Percentiles rank a stretch among this genome's conserved stretches.
Evolutionary conservation across 2,329 filamentous ascomycete species (phyloP).

Genomic region (Phyllosticta citriasiana): DNA sequence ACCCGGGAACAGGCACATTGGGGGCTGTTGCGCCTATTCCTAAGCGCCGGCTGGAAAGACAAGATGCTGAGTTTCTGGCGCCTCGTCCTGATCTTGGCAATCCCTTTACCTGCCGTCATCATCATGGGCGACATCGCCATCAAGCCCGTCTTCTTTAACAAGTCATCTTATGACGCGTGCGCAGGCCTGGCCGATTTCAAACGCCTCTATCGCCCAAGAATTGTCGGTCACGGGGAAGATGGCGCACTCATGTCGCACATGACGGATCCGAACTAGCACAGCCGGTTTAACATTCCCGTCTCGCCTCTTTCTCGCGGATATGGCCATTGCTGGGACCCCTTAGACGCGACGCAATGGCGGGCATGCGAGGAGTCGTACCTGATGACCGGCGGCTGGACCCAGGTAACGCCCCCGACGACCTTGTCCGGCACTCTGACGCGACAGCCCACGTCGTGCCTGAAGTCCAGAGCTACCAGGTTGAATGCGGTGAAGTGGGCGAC

Average conservation of each 20-base stretch:
- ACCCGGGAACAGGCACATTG: slow-evolving; percentile 1
- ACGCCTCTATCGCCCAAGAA: background rate
- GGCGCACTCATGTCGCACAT: slow-evolving; percentile 2
- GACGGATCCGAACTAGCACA: background rate
- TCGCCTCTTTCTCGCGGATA: background rate
- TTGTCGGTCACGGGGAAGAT: background rate
- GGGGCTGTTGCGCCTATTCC: background rate
- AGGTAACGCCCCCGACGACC: slow-evolving; percentile 2
- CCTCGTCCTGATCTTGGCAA: background rate
- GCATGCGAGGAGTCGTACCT: slow-evolving; percentile 3
- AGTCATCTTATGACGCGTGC: background rate
- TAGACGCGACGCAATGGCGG: too few relatives aligned
- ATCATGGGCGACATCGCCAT: slow-evolving; percentile 6
- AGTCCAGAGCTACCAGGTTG: slow-evolving; percentile 1
- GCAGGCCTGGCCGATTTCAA: slow-evolving; percentile 3
- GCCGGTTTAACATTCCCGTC: background rate
- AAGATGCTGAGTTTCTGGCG: background rate
- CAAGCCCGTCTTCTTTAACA: slow-evolving; percentile 3
- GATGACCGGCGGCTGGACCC: slow-evolving; percentile 2
- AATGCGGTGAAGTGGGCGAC: slow-evolving; percentile 1
- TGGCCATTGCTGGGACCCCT: background rate
- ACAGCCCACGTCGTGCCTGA: slow-evolving; percentile 1
- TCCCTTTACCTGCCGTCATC: slow-evolving; percentile 2
- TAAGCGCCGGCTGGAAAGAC: slow-evolving; percentile 2
- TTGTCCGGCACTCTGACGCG: background rate